Evolutionary conservation across 148 eudicot species (phyloP).

Genomic region (Polygonum aviculare): DNA sequence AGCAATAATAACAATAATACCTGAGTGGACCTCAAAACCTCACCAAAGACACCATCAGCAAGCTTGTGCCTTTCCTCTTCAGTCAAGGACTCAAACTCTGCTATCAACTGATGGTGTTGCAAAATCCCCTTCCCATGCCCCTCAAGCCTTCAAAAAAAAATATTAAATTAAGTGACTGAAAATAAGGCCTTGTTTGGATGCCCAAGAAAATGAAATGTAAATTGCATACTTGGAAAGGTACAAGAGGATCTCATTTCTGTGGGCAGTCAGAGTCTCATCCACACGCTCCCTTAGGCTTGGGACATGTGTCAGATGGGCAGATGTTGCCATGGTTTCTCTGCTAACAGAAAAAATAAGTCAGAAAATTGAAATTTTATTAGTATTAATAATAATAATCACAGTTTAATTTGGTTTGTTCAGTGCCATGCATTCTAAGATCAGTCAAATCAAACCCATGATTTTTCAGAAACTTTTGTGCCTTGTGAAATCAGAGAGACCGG

Average conservation of each 20-base stretch:
- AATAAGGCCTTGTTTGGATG: conserved; percentile 6
- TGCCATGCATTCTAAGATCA: not conserved
- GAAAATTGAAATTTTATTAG: not conserved
- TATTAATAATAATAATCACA: no score
- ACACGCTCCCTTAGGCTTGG: conserved; percentile 18
- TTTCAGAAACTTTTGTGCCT: not conserved
- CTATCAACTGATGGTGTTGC: conserved; percentile 68
- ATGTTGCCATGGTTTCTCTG: conserved; percentile 6
- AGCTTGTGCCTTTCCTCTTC: conserved; percentile 37
- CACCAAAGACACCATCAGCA: conserved; percentile 71
- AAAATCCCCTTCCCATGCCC: conserved; percentile 78
- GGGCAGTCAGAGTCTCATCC: conserved; percentile 17
- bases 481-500: not conserved
- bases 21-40: conserved; percentile 81
- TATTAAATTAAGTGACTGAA: not conserved
- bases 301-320: conserved; percentile 6
- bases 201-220: not conserved
- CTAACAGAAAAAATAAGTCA: not conserved
- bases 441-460: not conserved
- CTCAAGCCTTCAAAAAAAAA: conserved; percentile 39
- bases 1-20: conserved; percentile 15
- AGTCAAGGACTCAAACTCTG: conserved; percentile 59
- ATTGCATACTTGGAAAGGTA: conserved; percentile 27
- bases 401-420: not conserved
- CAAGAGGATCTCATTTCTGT: conserved; percentile 22